Base-by-base conservation (phyloP, 1,139 yeast species). In the Kodamaea arcana region DNA sequence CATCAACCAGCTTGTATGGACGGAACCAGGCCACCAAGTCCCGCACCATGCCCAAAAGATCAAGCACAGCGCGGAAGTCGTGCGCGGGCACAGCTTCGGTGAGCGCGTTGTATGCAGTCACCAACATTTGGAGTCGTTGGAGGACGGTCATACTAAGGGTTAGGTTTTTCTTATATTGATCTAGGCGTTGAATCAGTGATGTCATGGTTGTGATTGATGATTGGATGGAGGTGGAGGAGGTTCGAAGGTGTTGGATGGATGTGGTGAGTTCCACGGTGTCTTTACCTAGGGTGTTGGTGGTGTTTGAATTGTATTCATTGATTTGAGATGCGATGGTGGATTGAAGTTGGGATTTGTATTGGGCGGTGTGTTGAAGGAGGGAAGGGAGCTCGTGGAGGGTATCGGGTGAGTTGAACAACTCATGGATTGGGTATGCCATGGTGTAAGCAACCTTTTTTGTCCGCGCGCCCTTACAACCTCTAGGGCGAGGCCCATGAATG, bases 91-190 rank as follows among this genome's bases (percentile, higher is more conserved):
- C 63, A 33, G 75, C 63, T 4, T 60, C 54, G 18, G 72, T 72
- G 34, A 92, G 69, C 39, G 78, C 79, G 32, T 79, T 79, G 53
- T 83, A 83, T 11, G 95, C 94, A 23, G 80, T 80, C 3, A 86
- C 72, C 35, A 92, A 68, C 84, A 90, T 90, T 52, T 88, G 95
- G 24, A 94, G 69, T 41, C 96, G 72, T 50, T 92, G 85, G 42
- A 92, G 69, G 24, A 90, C 78, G 1, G 94, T 87, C 84, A 92
- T 85, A 11, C 94, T 78, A 24, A 78, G 68, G 3, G 87, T 90
- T 34, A 92, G 64, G 54, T 92, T 92, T 53, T 77, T 78, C 62
- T 92, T 94, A 30, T 88, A 80, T 35, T 75, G 76, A 56, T 92
- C 98, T 40, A 92, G 67, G 24, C 72, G 66, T 47, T 86, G 84